Evolutionary conservation across 2,329 filamentous ascomycete genomes (phyloP).

Genomic region (Chaetomium sp.): DNA sequence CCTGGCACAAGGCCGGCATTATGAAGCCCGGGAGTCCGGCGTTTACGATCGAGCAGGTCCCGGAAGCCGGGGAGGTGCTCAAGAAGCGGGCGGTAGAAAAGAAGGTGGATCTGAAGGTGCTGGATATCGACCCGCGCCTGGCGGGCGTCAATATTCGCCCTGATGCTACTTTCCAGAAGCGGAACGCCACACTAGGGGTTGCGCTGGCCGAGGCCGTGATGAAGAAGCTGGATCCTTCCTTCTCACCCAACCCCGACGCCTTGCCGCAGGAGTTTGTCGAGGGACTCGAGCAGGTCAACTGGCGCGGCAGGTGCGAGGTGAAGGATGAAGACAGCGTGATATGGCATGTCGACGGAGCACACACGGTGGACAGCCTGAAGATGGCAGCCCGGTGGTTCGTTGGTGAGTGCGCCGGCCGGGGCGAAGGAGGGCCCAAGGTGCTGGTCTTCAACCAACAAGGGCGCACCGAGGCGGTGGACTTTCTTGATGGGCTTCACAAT

Average conservation of each 20-base stretch:
- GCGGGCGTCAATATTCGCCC: slow-evolving; percentile 52
- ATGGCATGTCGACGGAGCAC: slow-evolving; percentile 93
- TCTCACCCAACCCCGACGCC: slow-evolving; percentile 25
- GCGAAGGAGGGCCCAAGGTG: slow-evolving; percentile 46
- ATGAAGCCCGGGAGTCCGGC: slow-evolving; percentile 63
- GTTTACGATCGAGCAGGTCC: slow-evolving; percentile 59
- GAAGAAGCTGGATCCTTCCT: slow-evolving; percentile 44
- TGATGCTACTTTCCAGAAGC: slow-evolving; percentile 59
- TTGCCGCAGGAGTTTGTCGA: slow-evolving; percentile 67
- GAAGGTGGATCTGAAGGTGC: slow-evolving; percentile 48
- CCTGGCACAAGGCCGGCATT: slow-evolving; percentile 75
- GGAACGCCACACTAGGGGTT: slow-evolving; percentile 54
- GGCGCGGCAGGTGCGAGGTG: slow-evolving; percentile 76
- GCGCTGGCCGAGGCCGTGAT: slow-evolving; percentile 55
- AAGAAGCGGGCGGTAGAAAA: slow-evolving; percentile 58
- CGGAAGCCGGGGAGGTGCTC: slow-evolving; percentile 55
- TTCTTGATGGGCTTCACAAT: slow-evolving; percentile 46
- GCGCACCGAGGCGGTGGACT: slow-evolving; percentile 55
- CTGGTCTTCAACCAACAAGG: slow-evolving; percentile 90
- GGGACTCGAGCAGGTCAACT: slow-evolving; percentile 74
- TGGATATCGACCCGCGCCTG: slow-evolving; percentile 52
- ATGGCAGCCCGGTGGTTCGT: slow-evolving; percentile 83
- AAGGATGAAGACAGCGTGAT: slow-evolving; percentile 58
- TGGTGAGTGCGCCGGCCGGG: slow-evolving; percentile 45
- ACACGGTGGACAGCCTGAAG: slow-evolving; percentile 87